Evolutionary conservation across 75 land plant genomes (phyloP).

Genomic region (Picea glauca): DNA sequence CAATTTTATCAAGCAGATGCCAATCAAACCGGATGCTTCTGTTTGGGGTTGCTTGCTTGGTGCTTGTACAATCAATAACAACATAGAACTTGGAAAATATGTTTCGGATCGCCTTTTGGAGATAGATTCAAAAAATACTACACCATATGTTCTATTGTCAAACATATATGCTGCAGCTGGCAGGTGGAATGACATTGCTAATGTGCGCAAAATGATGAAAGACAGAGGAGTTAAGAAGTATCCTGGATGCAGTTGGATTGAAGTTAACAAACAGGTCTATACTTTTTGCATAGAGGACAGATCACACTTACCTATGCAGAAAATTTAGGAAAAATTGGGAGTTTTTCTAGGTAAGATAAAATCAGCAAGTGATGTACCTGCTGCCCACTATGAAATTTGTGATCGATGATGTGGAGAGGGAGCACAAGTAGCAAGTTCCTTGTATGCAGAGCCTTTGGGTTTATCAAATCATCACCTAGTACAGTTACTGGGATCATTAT

Average conservation of each 20-base stretch:
- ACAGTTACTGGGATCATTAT: not conserved
- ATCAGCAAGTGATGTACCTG: constrained; percentile 10
- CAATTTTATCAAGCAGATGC: constrained; percentile 41
- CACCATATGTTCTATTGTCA: constrained; percentile 44
- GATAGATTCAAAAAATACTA: constrained; percentile 38
- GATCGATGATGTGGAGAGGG: constrained; percentile 3
- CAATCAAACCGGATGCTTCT: constrained; percentile 34
- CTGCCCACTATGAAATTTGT: constrained; percentile 11
- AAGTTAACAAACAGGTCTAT: constrained; percentile 26
- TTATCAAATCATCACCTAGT: not conserved
- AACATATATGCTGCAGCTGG: constrained; percentile 51
- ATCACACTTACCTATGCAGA: constrained; percentile 19
- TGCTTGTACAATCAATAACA: constrained; percentile 37
- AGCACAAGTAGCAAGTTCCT: not conserved
- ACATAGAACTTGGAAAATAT: constrained; percentile 46
- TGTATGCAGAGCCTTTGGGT: not conserved
- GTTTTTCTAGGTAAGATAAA: constrained; percentile 11
- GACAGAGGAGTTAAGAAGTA: constrained; percentile 24
- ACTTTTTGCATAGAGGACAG: constrained; percentile 34
- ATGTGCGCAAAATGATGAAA: constrained; percentile 25
- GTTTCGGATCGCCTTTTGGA: constrained; percentile 44
- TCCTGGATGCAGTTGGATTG: constrained; percentile 53
- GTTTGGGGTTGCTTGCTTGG: constrained; percentile 50
- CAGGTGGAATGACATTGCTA: constrained; percentile 39
- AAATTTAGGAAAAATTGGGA: constrained; percentile 17